phyloP scores from a whole-genome alignment of 2,329 filamentous ascomycete genomes.

The Eutypella sp. region DNA sequence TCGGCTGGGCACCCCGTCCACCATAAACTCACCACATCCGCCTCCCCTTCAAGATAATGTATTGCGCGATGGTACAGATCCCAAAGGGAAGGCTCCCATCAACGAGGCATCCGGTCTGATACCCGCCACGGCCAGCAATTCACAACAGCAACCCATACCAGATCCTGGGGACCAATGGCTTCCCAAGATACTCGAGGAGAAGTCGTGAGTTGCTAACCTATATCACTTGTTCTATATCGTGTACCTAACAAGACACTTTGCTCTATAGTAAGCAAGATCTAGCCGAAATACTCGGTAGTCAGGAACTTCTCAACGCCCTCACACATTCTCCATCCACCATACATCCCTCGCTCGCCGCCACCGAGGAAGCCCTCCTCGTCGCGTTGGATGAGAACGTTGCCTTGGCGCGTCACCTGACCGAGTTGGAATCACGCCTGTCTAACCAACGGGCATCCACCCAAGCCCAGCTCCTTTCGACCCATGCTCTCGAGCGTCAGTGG shows the following conservation, averaged over 20 bases:
- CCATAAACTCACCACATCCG: slow-evolving; percentile 39
- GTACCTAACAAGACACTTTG: slow-evolving; percentile 1
- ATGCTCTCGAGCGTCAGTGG: slow-evolving; percentile 90
- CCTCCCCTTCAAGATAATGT: slow-evolving; percentile 30
- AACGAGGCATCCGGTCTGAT: slow-evolving; percentile 27
- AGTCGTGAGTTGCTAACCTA: slow-evolving; percentile 55
- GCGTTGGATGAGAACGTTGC: slow-evolving; percentile 68
- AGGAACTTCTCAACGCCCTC: slow-evolving; percentile 67
- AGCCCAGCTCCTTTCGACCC: slow-evolving; percentile 74
- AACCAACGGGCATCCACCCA: slow-evolving; percentile 68
- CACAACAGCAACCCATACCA: slow-evolving; percentile 33
- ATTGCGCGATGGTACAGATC: slow-evolving; percentile 15
- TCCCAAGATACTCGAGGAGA: slow-evolving; percentile 70
- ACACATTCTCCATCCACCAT: slow-evolving; percentile 60
- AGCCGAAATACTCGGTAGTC: slow-evolving; percentile 59
- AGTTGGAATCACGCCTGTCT: slow-evolving; percentile 52
- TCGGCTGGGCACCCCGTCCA: slow-evolving; percentile 59
- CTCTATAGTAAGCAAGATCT: slow-evolving; percentile 70
- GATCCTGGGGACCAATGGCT: slow-evolving; percentile 73
- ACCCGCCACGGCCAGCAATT: slow-evolving; percentile 16
- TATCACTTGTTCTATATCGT: neutral
- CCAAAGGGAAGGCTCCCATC: slow-evolving; percentile 16
- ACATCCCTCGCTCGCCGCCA: slow-evolving; percentile 66
- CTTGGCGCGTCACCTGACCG: slow-evolving; percentile 58
- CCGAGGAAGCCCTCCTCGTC: slow-evolving; percentile 58